Conservation (phyloP, 352 stramenopile species). For the Pseudoperonospora humuli region DNA sequence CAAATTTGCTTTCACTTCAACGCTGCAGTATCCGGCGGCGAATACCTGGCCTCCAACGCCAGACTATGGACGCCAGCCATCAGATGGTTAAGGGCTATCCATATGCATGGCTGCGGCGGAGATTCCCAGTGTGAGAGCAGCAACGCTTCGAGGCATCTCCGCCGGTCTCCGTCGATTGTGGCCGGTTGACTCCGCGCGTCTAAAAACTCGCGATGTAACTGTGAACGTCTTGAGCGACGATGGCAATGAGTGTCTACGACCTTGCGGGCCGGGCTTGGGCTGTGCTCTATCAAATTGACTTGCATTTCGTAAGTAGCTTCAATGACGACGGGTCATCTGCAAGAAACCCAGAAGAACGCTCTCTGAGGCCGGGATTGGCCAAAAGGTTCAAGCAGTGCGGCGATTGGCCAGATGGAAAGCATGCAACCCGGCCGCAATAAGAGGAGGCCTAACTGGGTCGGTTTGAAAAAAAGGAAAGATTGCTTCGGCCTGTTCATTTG, state of each 20-base stretch:
- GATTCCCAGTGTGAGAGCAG: conserved; percentile 6
- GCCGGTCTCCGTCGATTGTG: background rate
- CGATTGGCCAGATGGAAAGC: conserved; percentile 22
- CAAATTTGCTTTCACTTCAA: conserved; percentile 28
- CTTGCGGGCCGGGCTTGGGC: conserved; percentile 6
- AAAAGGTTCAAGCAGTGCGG: conserved; percentile 10
- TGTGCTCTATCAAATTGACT: conserved; percentile 14
- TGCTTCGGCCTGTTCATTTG: conserved; percentile 45
- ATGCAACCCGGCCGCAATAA: background rate
- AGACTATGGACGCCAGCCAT: conserved; percentile 10
- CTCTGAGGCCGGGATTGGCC: conserved; percentile 18
- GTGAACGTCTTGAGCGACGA: background rate
- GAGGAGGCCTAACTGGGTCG: too few relatives aligned
- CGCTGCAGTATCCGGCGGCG: conserved; percentile 13
- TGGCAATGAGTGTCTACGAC: conserved; percentile 2
- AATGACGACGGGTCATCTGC: conserved; percentile 10
- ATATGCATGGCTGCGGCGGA: conserved; percentile 11
- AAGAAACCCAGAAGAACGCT: conserved; percentile 22
- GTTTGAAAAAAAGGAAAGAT: conserved; percentile 37
- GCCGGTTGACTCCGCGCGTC: background rate
- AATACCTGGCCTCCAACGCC: conserved; percentile 14
- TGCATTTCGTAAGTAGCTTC: conserved; percentile 14
- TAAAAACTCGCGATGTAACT: conserved; percentile 8
- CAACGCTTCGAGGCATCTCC: background rate
- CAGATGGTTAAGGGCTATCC: conserved; percentile 11